Base-by-base conservation (phyloP, 441 rosid species). In the Euphorbia corollata region DNA sequence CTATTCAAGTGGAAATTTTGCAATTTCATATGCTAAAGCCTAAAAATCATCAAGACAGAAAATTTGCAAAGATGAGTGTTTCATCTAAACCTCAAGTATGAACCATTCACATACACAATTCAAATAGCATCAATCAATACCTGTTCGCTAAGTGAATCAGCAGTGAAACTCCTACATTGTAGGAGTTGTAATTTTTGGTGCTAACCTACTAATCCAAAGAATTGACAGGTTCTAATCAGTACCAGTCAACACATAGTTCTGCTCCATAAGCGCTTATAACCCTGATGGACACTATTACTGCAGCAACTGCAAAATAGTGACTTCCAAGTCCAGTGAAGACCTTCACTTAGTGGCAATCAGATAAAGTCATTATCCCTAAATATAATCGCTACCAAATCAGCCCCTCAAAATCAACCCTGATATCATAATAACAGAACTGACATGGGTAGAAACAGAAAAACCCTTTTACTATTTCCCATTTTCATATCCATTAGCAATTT, bases 171-270 rank as follows among this genome's bases (percentile, higher is more conserved):
- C 22, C 10, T 36, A n/a, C n/a, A n/a, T n/a, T n/a, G n/a, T n/a
- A n/a, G n/a, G n/a, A n/a, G n/a, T n/a, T n/a, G n/a, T n/a, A 43
- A 34, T 27, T 41, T 19, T 0, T 18, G 32, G 53, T 22, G 24
- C 53, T 41, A 61, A 11, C 50, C 65, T n/a, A 61, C 34, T 20
- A 8, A 41, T 62, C 20, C 66, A 34, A 60, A 59, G 10, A 43
- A 43, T 43, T 39, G 43, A 13, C 48, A 43, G 48, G 10, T 39
- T 39, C 43, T 39, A 39, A 39, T 39, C 9, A 39, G 43, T 11
- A 39, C 6, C 43, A 39, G 43, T 39, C 9, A 11, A 5, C 48
- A 43, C 7, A 43, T 10, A 5, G 15, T 9, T 43, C 13, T 43
- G 15, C 16, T 4, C 1, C 13, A 43, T 43, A 43, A 43, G 48